Base-by-base conservation (phyloP, 2,329 filamentous ascomycete genomes). In the Ophiobolus disseminans region DNA sequence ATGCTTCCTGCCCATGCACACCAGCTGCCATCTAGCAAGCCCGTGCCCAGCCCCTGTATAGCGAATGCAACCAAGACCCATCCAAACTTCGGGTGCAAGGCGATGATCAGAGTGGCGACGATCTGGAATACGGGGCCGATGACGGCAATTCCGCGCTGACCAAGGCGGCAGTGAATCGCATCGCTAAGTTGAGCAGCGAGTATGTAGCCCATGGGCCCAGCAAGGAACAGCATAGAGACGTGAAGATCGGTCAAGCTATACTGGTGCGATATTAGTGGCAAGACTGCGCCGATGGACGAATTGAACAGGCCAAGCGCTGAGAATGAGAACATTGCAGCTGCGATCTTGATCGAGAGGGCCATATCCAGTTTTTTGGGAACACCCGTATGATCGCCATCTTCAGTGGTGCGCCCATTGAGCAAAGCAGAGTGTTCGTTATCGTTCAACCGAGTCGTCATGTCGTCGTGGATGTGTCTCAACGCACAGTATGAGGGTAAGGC, bases 251-350 rank as follows among this genome's bases (percentile, higher is more conserved):
- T 70, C 2, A 80, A 66, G 14, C 56, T 25, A 56, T 80, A 80
- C 45, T 77, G 65, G 0, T 47, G 45, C 20, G 74, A 71, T 3
- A 78, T 65, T 2, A 72, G 62, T 0, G 68, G 69, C 0, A 76
- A 68, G 36, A 73, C 59, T 5, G 71, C 70, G 28, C 72, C 76
- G 5, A 62, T 50, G 7, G 57, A 54, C 17, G 57, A 63, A 22
- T 44, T 60, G 53, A 64, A 63, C 5, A 62, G 61, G 0, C 84
- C 84, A 65, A 83, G 80, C 1, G 83, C 78, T 4, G 83, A 60
- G 50, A 87, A 82, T 5, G 78, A 79, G 74, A 78, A 84, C 66
- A 85, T 86, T 0, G 81, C 79, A 0, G 83, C 77, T 2, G 75
- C 69, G 1, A 83, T 73, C 8, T 79, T 77, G 53, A 74, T 40